Base-by-base conservation (phyloP, 768 basidiomycete genomes). In the Mycena maculata region DNA sequence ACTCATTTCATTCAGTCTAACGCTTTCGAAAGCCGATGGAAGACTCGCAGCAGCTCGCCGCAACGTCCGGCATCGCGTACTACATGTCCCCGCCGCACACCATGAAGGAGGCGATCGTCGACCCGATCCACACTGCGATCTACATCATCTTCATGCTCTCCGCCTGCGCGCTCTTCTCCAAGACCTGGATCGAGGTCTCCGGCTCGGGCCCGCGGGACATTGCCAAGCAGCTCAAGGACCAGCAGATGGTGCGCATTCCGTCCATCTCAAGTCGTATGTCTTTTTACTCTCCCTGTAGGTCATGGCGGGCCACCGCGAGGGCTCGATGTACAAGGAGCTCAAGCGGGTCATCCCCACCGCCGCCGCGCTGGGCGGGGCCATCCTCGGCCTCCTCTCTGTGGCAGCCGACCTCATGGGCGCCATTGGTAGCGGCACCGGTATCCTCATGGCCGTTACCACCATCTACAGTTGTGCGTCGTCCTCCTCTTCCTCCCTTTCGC, bases 111-210 rank as follows among this genome's bases (percentile, higher is more conserved):
- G 94, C 92, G 10, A 82, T 99, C 67, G 80, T 94, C 53, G 98
- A 99, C 79, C 98, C 98, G 1, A 89, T 99, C 74, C 98, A 99
- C 83, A 96, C 95, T 1, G 85, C 86, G 23, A 82, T 98, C 73
- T 98, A 98, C 80, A 90, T 99, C 77, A 79, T 87, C 7, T 99
- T 98, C 83, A 97, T 97, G 83, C 86, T 96, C 65, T 88, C 92
- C 36, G 95, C 96, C 18, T 99, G 96, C 76, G 97, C 98, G 16
- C 85, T 98, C 71, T 99, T 99, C 85, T 96, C 94, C 76, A 99
- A 99, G 87, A 98, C 97, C 1, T 99, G 98, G 97, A 99, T 99
- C 70, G 97, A 99, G 74, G 95, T 99, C 36, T 98, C 96, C 2
- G 97, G 98, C 18, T 93, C 91, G 60, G 95, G 98, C 22, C 98